These are phyloP conservation scores for Mimosa bimucronata DNA, from an alignment of 306 rosid species.

Conservation along the genomic window DNA sequence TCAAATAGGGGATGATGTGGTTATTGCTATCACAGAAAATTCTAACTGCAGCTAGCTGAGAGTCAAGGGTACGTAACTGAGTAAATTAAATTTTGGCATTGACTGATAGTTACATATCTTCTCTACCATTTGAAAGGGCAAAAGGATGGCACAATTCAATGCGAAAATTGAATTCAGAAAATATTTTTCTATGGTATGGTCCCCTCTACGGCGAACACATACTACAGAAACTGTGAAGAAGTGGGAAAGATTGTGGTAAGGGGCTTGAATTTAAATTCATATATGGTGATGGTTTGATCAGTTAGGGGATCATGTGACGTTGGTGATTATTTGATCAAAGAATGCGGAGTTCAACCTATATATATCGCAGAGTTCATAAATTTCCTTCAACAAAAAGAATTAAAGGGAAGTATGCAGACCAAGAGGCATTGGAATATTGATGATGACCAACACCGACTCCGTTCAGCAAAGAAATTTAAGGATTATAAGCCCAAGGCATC, in stretches of 20 bases:
- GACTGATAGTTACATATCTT: too few species aligned
- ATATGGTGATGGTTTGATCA: not conserved
- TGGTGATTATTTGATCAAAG: not conserved
- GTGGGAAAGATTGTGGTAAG: too few species aligned
- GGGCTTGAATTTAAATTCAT: not conserved
- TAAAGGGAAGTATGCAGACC: not conserved
- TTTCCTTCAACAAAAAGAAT: not conserved
- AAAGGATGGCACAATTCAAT: not conserved
- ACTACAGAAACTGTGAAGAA: too few species aligned
- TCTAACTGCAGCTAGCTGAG: not conserved
- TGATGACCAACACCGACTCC: not conserved
- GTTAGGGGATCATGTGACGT: accelerated
- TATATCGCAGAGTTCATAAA: not conserved
- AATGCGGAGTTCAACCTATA: not conserved
- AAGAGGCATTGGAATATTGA: not conserved
- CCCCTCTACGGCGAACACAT: not conserved
- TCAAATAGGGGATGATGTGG: not conserved
- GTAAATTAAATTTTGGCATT: too few species aligned
- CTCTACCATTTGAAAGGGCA: too few species aligned
- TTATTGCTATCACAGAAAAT: too few species aligned
- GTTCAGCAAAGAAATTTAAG: not conserved
- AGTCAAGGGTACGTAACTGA: too few species aligned
- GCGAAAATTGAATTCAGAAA: not conserved
- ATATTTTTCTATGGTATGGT: not conserved
- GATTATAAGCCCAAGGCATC: not conserved